Evolutionary conservation across 768 basidiomycete species (phyloP).

Genomic region (Daedalea quercina): DNA sequence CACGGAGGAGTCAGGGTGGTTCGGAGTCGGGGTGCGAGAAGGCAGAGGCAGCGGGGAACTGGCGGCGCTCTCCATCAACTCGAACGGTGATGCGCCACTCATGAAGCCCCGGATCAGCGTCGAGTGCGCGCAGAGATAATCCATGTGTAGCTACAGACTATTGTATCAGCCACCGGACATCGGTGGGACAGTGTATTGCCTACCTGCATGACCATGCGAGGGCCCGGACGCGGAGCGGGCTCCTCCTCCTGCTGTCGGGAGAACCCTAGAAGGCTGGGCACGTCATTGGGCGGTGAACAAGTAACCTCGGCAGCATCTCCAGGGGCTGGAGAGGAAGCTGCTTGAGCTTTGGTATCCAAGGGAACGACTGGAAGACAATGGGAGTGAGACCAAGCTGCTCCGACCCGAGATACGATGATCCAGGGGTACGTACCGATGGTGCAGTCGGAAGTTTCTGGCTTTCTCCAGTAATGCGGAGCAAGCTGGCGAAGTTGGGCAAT

Average conservation of each 20-base stretch:
- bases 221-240: constrained; percentile 41
- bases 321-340: constrained; percentile 2
- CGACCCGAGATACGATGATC: background rate
- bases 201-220: constrained; percentile 60
- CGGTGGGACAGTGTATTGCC: constrained; percentile 12
- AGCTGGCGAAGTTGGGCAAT: constrained; percentile 60
- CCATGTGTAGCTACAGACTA: constrained; percentile 58
- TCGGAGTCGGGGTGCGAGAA: constrained; percentile 46
- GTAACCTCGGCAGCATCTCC: background rate
- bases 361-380: constrained; percentile 18
- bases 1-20: constrained; percentile 41
- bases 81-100: constrained; percentile 55
- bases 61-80: constrained; percentile 41
- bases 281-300: background rate
- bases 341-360: constrained; percentile 11
- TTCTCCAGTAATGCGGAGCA: constrained; percentile 68
- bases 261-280: background rate
- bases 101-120: constrained; percentile 65
- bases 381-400: background rate
- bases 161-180: constrained; percentile 5
- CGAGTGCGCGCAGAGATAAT: constrained; percentile 81
- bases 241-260: constrained; percentile 28
- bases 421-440: constrained; percentile 48
- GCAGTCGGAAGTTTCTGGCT: constrained; percentile 71
- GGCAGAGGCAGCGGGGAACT: constrained; percentile 35